Evolutionary conservation across 2,329 filamentous ascomycete species (phyloP).

Genomic region (Fusarium tanahbumbuense): DNA sequence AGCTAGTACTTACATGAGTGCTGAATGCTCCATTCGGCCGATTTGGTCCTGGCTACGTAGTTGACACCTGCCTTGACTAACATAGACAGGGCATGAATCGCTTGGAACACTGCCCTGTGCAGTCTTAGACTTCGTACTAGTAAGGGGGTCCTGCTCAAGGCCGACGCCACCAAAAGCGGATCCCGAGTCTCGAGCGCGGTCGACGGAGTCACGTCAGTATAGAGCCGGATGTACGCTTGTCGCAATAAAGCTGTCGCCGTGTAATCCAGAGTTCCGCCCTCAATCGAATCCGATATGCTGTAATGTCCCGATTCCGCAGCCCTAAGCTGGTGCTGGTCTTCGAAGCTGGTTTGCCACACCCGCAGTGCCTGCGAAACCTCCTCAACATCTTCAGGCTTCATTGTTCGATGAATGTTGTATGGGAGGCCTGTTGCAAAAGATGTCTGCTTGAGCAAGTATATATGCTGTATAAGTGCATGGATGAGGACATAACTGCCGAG

Average conservation of each 20-base stretch:
- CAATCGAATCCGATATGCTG: slow-evolving; percentile 61
- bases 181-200: slow-evolving; percentile 74
- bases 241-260: slow-evolving; percentile 72
- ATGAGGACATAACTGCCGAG: slow-evolving; percentile 78
- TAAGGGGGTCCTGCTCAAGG: slow-evolving; percentile 68
- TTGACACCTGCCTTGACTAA: slow-evolving; percentile 72
- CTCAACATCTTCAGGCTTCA: slow-evolving; percentile 67
- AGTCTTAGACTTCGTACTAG: slow-evolving; percentile 70
- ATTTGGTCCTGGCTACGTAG: slow-evolving; percentile 71
- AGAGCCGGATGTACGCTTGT: slow-evolving; percentile 72
- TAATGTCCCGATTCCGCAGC: slow-evolving; percentile 61
- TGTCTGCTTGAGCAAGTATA: slow-evolving; percentile 75
- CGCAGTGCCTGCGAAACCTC: slow-evolving; percentile 66
- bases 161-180: slow-evolving; percentile 68
- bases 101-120: slow-evolving; percentile 73
- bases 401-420: slow-evolving; percentile 62
- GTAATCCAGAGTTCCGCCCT: slow-evolving; percentile 72
- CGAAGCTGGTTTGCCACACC: slow-evolving; percentile 69
- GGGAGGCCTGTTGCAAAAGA: slow-evolving; percentile 62
- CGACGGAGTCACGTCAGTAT: slow-evolving; percentile 72
- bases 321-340: slow-evolving; percentile 65
- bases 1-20: slow-evolving; percentile 63
- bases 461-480: slow-evolving; percentile 77
- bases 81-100: slow-evolving; percentile 75
- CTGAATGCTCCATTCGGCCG: slow-evolving; percentile 72